Evolutionary conservation across 2,329 filamentous ascomycete genomes (phyloP).

Genomic region (Amauroascus niger): DNA sequence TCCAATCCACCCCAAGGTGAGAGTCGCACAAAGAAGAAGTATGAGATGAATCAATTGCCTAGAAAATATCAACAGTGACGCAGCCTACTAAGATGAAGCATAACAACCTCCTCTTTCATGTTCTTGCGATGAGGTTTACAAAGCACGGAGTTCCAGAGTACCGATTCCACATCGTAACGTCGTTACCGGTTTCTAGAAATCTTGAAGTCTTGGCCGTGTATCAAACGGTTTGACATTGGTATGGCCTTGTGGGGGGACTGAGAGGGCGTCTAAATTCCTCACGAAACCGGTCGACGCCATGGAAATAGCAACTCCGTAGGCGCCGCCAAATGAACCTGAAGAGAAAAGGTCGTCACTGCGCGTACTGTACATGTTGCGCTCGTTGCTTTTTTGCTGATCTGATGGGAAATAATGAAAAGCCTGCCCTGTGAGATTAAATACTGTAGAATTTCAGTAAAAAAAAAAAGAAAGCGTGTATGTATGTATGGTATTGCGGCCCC

Average conservation of each 20-base stretch:
- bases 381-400: too few species aligned
- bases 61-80: neutral
- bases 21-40: neutral
- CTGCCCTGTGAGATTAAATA: too few species aligned
- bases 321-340: neutral
- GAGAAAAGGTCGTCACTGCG: neutral
- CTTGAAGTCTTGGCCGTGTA: conserved; percentile 6
- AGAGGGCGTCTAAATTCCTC: neutral
- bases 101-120: neutral
- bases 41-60: neutral
- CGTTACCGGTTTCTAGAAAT: neutral
- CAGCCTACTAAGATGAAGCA: conserved; percentile 2
- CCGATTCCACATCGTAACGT: neutral
- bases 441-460: too few species aligned
- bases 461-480: too few species aligned
- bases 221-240: conserved; percentile 8
- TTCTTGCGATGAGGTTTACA: neutral
- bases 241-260: neutral
- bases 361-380: neutral
- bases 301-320: neutral
- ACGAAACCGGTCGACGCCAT: neutral
- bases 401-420: too few species aligned
- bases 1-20: neutral
- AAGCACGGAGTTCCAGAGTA: neutral
- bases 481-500: conserved; percentile 7